Base-by-base conservation (phyloP, 1,284 basidiomycete species). In the Malassezia globosa region DNA sequence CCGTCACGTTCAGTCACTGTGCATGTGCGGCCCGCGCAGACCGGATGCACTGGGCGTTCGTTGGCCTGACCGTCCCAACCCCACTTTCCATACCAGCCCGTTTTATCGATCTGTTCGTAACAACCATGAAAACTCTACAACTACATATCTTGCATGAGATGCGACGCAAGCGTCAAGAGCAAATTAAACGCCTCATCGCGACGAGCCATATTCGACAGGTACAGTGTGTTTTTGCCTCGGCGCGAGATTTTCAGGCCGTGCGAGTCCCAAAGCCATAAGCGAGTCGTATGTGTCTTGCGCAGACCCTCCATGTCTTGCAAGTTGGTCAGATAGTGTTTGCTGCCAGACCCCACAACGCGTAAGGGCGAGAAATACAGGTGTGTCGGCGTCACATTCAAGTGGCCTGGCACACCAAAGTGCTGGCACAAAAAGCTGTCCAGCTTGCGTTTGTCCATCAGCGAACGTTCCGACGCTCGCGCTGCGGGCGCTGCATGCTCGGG, bases 341-440 rank as follows among this genome's bases (percentile, higher is more conserved):
- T 42, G 35, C 56, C 56, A 14, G 54, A 35, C 8, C 58, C 60
- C 16, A 46, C 29, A n/a, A 59, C 61, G 37, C 66, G 64, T 7
- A 71, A 48, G 14, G 61, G 59, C 7, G 61, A 56, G 45, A 69
- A 69, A 49, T 70, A 69, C 42, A 65, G 42, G 23, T 58, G 56
- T 37, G 52, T 48, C 11, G 60, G 59, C 37, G 66, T 70, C 40
- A 69, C 55, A 38, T 63, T 58, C 45, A 70, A 31, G 18, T 65
- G 60, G 21, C 67, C 67, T 5, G 68, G 68, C 5, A 69, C 49
- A 29, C 63, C 63, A 41, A 60, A 59, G 45, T 66, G 61, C 51
- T 69, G 68, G 50, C 68, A 71, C 54, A 69, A 61, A 55, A 69
- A 71, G 48, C 57, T 60, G 33, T 65, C 67, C 2, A 71, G 50